Conservation (phyloP, 129 eudicot species). For the Helianthus tuberosus region DNA sequence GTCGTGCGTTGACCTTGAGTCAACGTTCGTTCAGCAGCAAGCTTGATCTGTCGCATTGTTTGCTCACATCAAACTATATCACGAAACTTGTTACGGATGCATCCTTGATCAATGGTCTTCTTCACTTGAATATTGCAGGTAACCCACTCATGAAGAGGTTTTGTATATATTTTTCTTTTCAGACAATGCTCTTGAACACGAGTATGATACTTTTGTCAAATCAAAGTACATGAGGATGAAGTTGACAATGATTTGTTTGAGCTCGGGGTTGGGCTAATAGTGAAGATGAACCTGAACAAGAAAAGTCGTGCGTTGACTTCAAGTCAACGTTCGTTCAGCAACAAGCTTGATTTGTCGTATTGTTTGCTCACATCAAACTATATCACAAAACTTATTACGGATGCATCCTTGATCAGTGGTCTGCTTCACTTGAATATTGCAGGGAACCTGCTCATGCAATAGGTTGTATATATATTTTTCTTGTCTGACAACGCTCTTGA, state of each 20-base stretch:
- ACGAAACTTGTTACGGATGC: conserved; percentile 41
- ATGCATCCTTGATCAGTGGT: too few species aligned
- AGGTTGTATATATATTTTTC: too few species aligned
- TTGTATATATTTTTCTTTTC: conserved; percentile 37
- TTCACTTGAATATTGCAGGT: conserved; percentile 72
- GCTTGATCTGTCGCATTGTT: conserved; percentile 81
- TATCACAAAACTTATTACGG: too few species aligned
- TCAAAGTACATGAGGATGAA: conserved; percentile 24
- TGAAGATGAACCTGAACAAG: conserved; percentile 56
- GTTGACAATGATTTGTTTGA: conserved; percentile 35
- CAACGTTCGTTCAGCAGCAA: conserved; percentile 65
- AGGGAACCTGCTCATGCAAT: too few species aligned
- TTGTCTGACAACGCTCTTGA: too few species aligned
- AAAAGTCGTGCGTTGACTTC: too few species aligned
- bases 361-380: too few species aligned
- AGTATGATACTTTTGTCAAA: conserved; percentile 14
- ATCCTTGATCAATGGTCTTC: conserved; percentile 47
- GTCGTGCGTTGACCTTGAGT: too few species aligned
- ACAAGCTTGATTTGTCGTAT: neutral
- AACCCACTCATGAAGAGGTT: conserved; percentile 76
- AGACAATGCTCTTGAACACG: conserved; percentile 56
- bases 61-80: conserved; percentile 54
- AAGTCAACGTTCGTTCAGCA: too few species aligned
- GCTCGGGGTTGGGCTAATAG: conserved; percentile 83
- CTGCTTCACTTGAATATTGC: too few species aligned